Evolutionary conservation across 441 rosid species (phyloP).

Genomic region (Kokia cookei): DNA sequence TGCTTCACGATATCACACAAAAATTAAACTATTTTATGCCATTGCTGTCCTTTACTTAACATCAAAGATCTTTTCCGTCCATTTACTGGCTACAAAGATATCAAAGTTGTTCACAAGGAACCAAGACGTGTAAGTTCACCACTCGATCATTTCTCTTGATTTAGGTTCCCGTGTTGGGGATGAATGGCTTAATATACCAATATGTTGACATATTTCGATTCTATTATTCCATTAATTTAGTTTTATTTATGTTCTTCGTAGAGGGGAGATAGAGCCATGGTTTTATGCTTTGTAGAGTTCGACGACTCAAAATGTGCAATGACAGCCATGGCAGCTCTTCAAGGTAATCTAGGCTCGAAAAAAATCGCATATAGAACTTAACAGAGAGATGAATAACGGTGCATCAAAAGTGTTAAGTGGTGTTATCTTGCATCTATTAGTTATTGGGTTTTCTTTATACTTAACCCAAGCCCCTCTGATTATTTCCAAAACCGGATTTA

Average conservation of each 20-base stretch:
- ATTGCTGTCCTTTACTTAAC: constrained; percentile 16
- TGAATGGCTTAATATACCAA: background rate
- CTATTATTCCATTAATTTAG: background rate
- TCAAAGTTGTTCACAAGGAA: constrained; percentile 57
- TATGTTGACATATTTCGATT: background rate
- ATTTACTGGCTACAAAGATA: constrained; percentile 51
- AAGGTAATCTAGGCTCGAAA: constrained; percentile 27
- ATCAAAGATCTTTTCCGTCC: constrained; percentile 53
- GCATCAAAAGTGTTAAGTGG: background rate
- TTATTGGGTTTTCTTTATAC: background rate
- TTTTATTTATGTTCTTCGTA: constrained; percentile 17
- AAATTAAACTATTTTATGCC: background rate
- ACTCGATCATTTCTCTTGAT: constrained; percentile 1
- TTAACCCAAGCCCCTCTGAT: background rate
- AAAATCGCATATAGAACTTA: background rate
- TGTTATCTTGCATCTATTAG: background rate
- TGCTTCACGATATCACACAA: background rate
- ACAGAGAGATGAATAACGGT: background rate
- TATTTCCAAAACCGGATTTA: background rate
- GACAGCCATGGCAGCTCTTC: constrained; percentile 55
- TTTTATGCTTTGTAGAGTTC: constrained; percentile 58
- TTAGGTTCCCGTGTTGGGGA: background rate
- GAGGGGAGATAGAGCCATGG: constrained; percentile 45
- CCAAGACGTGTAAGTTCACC: constrained; percentile 41
- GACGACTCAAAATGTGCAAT: constrained; percentile 36